phyloP scores from a whole-genome alignment of 306 rosid species.

The Lablab purpureus region DNA sequence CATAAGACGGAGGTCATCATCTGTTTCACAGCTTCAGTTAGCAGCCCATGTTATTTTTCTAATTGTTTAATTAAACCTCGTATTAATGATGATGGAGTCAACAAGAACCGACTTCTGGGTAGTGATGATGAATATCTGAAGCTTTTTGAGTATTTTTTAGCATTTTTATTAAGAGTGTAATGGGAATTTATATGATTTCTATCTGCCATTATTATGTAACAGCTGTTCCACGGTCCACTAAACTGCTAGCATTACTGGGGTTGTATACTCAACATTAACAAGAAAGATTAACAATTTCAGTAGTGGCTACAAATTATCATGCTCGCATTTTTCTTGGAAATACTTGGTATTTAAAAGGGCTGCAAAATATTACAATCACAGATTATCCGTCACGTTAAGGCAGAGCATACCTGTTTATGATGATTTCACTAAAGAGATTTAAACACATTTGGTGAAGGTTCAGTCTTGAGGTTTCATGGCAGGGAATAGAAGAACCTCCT shows the following conservation, averaged over 20 bases:
- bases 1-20: not conserved
- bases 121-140: not conserved
- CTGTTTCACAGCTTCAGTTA: not conserved
- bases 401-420: conserved; percentile 15
- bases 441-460: conserved; percentile 48
- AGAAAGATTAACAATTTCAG: not conserved
- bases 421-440: not conserved
- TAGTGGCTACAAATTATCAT: not conserved
- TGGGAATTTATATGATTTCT: not conserved
- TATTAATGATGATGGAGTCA: not conserved
- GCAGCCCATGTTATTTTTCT: not conserved
- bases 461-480: conserved; percentile 93
- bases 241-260: not conserved
- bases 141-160: not conserved
- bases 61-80: not conserved
- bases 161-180: not conserved
- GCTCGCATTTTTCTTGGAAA: not conserved
- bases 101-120: not conserved
- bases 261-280: not conserved
- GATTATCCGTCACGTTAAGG: not conserved
- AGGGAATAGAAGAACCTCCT: conserved; percentile 97
- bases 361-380: not conserved
- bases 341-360: not conserved
- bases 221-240: not conserved
- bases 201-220: not conserved